These are phyloP conservation scores for Blastomyces gilchristii DNA, from an alignment of 2,329 filamentous ascomycete species.

Conservation along the genomic window DNA sequence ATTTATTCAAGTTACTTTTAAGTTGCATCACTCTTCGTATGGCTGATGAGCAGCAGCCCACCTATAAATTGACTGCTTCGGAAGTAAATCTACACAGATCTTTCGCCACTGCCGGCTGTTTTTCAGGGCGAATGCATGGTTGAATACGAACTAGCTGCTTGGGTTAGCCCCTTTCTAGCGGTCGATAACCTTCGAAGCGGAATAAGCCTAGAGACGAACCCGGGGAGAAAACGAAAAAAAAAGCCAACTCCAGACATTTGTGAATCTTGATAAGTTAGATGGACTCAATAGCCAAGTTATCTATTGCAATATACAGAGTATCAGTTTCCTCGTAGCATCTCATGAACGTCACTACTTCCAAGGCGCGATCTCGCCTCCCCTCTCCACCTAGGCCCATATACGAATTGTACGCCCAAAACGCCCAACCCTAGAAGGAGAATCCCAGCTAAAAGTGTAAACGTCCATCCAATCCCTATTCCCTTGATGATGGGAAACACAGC, in stretches of 20 bases:
- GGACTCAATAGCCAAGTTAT: neutral
- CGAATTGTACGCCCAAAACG: slow-evolving; percentile 5
- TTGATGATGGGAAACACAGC: slow-evolving; percentile 43
- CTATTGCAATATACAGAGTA: neutral
- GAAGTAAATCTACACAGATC: neutral
- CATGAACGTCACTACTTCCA: neutral
- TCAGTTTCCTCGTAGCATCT: neutral
- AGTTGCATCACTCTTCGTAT: neutral
- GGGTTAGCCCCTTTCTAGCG: neutral
- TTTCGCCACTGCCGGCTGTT: neutral
- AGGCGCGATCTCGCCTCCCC: neutral
- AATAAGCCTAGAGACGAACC: neutral
- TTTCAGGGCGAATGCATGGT: neutral
- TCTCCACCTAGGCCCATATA: slow-evolving; percentile 8
- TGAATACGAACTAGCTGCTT: neutral
- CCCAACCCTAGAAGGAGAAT: slow-evolving; percentile 27
- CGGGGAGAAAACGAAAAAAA: no score
- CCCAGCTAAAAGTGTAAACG: slow-evolving; percentile 38
- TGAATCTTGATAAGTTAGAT: no score
- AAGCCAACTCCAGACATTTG: neutral
- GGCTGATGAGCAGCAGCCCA: neutral
- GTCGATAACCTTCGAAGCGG: neutral
- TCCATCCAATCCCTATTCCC: slow-evolving; percentile 37
- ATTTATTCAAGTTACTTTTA: neutral
- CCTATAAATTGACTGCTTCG: neutral